Conservation (phyloP, 345 rosid genomes). For the Erucastrum elatum region DNA sequence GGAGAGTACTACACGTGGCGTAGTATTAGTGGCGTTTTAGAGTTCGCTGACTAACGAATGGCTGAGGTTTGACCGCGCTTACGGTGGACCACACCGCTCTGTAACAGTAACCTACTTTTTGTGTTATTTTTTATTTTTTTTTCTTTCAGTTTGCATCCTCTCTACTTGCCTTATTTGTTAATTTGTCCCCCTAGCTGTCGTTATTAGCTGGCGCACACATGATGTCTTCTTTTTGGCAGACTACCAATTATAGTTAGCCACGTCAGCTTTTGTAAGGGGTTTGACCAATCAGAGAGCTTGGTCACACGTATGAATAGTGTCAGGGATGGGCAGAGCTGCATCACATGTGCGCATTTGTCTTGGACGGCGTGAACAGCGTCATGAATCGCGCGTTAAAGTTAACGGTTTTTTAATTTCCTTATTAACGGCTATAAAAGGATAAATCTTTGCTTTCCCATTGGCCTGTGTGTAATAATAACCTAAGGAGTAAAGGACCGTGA, state of each 20-base stretch:
- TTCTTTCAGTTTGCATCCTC: neutral
- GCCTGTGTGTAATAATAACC: neutral
- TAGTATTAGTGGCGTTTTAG: constrained; percentile 3
- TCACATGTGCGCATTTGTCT: constrained; percentile 27
- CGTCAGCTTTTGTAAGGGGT: constrained; percentile 7
- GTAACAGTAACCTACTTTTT: neutral
- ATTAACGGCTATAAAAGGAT: constrained; percentile 30
- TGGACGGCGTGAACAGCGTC: constrained; percentile 32
- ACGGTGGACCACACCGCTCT: constrained; percentile 37
- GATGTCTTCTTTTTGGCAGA: neutral
- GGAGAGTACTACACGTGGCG: constrained; percentile 25
- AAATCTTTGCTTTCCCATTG: neutral
- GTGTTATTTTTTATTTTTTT: too few relatives aligned
- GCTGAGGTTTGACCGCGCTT: constrained; percentile 28
- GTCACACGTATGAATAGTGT: constrained; percentile 25
- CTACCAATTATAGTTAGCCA: constrained; percentile 23
- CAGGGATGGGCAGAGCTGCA: constrained; percentile 15
- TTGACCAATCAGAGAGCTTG: constrained; percentile 11
- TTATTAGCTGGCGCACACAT: constrained; percentile 40
- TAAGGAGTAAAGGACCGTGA: neutral
- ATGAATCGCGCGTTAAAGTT: constrained; percentile 10
- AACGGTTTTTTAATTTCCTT: constrained; percentile 1
- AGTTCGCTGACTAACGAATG: constrained; percentile 25
- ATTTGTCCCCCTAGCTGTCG: constrained; percentile 25
- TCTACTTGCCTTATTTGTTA: neutral